phyloP scores from a whole-genome alignment of 2,329 filamentous ascomycete species.

The Sclerotiophoma versabilis region DNA sequence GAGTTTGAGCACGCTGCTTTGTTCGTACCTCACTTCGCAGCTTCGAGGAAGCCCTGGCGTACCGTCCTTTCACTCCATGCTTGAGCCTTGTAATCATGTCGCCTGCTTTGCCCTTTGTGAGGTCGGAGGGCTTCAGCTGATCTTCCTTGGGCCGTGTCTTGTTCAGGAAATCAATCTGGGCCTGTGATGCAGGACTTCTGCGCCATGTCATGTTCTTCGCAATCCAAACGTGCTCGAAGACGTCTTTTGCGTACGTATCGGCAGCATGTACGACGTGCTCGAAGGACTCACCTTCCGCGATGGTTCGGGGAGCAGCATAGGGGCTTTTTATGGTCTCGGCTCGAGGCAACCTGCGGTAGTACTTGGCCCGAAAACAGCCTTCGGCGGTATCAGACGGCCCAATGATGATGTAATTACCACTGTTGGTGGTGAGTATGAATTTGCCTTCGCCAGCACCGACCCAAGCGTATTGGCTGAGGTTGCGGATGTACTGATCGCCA shows the following conservation, averaged over 20 bases:
- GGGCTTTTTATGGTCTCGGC: conserved; percentile 56
- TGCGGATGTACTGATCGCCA: conserved; percentile 78
- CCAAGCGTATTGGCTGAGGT: conserved; percentile 80
- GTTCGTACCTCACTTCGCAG: conserved; percentile 34
- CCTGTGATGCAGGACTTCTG: conserved; percentile 63
- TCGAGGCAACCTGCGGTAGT: conserved; percentile 51
- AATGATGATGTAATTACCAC: conserved; percentile 67
- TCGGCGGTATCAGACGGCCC: conserved; percentile 53
- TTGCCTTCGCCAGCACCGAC: conserved; percentile 74
- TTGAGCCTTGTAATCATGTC: conserved; percentile 95
- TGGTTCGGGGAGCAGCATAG: conserved; percentile 71
- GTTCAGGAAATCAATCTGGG: conserved; percentile 74
- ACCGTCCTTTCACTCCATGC: conserved; percentile 75
- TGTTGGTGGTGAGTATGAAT: conserved; percentile 72
- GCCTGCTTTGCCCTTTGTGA: conserved; percentile 80
- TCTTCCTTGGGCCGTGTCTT: conserved; percentile 65
- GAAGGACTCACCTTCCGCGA: conserved; percentile 72
- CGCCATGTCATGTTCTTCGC: conserved; percentile 74
- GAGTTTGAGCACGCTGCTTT: conserved; percentile 58
- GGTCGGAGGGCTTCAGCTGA: conserved; percentile 60
- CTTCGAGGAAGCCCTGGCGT: conserved; percentile 46
- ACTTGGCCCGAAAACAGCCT: conserved; percentile 50
- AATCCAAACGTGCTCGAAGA: conserved; percentile 74
- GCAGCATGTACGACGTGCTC: conserved; percentile 80
- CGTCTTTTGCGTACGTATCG: conserved; percentile 76